These are phyloP conservation scores for Claviceps pusilla DNA, from an alignment of 2,329 filamentous ascomycete genomes.

Conservation along the genomic window DNA sequence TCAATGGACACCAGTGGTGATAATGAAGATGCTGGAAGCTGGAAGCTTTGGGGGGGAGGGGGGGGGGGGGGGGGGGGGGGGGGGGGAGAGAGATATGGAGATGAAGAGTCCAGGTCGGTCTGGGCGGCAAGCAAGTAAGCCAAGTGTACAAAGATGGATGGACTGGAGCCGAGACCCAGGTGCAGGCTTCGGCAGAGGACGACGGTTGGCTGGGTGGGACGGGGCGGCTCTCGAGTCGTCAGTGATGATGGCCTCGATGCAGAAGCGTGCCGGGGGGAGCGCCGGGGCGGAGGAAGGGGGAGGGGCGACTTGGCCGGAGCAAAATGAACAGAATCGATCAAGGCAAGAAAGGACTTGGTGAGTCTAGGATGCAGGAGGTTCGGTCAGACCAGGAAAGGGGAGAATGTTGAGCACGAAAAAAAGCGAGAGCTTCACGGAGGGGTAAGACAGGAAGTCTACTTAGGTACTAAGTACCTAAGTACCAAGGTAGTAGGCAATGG, in stretches of 20 bases:
- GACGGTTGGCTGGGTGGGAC: not conserved
- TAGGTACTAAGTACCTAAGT: too few relatives aligned
- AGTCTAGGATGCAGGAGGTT: not conserved
- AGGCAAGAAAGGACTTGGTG: not conserved
- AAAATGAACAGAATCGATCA: not conserved
- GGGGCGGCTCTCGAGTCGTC: not conserved
- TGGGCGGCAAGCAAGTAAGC: not conserved
- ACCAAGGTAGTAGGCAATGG: not conserved
- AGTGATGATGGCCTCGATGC: not conserved
- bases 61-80: too few relatives aligned
- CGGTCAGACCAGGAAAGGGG: not conserved
- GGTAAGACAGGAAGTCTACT: not conserved
- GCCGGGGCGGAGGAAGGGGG: not conserved
- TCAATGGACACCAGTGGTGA: not conserved
- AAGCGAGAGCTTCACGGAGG: not conserved
- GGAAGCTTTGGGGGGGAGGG: too few relatives aligned
- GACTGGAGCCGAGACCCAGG: not conserved
- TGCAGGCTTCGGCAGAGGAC: not conserved
- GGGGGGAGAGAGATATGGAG: too few relatives aligned
- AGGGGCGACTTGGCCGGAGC: not conserved
- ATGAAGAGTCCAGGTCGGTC: not conserved
- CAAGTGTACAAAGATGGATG: not conserved
- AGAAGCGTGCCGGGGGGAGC: not conserved
- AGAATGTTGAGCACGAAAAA: not conserved
- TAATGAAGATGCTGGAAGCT: not conserved